These are phyloP conservation scores for Gastrolobium bilobum DNA, from an alignment of 306 rosid genomes.

Conservation along the genomic window DNA sequence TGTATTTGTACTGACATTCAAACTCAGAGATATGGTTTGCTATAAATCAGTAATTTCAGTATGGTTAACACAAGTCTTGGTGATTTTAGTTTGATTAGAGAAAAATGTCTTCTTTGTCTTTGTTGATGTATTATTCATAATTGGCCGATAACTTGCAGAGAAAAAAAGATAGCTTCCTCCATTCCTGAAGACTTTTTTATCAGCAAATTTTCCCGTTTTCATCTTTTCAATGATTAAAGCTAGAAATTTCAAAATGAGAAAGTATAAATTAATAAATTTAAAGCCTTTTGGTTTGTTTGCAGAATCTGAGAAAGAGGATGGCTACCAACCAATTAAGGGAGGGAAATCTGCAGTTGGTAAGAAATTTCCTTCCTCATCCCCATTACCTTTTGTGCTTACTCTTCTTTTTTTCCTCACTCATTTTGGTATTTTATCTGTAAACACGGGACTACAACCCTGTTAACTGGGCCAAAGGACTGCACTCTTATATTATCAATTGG, in stretches of 20 bases:
- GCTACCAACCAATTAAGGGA: slow-evolving; percentile 9
- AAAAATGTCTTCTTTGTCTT: too few species aligned
- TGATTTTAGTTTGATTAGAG: too few species aligned
- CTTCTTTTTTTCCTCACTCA: not conserved
- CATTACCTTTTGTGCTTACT: slow-evolving; percentile 17
- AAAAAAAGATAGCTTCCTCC: not conserved
- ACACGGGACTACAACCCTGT: not conserved
- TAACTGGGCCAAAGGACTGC: not conserved
- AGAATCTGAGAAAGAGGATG: slow-evolving; percentile 39
- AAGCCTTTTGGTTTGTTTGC: slow-evolving; percentile 23
- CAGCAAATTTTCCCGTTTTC: not conserved
- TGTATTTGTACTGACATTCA: not conserved
- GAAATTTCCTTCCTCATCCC: not conserved
- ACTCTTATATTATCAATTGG: too few species aligned
- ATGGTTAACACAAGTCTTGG: slow-evolving; percentile 10
- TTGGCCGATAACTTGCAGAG: not conserved
- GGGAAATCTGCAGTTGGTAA: slow-evolving; percentile 5
- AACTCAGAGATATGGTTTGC: not conserved
- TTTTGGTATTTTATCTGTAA: slow-evolving; percentile 17
- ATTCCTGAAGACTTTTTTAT: slow-evolving; percentile 20
- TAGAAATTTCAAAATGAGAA: slow-evolving; percentile 5
- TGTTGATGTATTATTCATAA: slow-evolving; percentile 17
- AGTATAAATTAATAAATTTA: not conserved
- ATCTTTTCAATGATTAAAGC: not conserved
- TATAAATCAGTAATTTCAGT: slow-evolving; percentile 4